Evolutionary conservation across 176 grass and related monocot genomes (phyloP).

Genomic region (Musa itinerans): DNA sequence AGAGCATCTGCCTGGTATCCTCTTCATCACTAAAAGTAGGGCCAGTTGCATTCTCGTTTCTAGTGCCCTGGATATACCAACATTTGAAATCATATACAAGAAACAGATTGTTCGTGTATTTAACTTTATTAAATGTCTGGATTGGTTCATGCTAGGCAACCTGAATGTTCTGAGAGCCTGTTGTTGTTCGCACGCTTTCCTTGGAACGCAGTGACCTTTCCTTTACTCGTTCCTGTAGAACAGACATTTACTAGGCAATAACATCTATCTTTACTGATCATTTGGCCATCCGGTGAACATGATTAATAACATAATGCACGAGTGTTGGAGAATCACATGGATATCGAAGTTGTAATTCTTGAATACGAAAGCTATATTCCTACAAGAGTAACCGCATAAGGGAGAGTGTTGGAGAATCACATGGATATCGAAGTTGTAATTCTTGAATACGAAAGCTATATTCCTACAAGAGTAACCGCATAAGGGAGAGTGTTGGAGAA

Average conservation of each 20-base stretch:
- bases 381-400: too few species aligned
- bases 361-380: too few species aligned
- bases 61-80: conserved; percentile 12
- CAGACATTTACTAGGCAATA: neutral
- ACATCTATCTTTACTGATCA: neutral
- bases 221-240: conserved; percentile 30
- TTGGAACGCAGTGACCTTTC: conserved; percentile 55
- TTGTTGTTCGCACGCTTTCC: conserved; percentile 27
- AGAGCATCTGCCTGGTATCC: conserved; percentile 51
- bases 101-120: neutral
- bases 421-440: too few species aligned
- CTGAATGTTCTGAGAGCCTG: conserved; percentile 30
- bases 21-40: conserved; percentile 68
- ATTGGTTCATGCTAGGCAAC: neutral
- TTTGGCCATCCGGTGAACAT: neutral
- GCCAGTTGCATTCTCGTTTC: conserved; percentile 36
- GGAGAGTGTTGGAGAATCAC: too few species aligned
- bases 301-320: neutral
- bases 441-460: too few species aligned
- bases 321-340: too few species aligned
- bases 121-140: neutral
- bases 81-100: neutral
- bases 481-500: too few species aligned
- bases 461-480: too few species aligned
- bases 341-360: too few species aligned